Base-by-base conservation (phyloP, 2,329 filamentous ascomycete genomes). In the Onygenales sp. region DNA sequence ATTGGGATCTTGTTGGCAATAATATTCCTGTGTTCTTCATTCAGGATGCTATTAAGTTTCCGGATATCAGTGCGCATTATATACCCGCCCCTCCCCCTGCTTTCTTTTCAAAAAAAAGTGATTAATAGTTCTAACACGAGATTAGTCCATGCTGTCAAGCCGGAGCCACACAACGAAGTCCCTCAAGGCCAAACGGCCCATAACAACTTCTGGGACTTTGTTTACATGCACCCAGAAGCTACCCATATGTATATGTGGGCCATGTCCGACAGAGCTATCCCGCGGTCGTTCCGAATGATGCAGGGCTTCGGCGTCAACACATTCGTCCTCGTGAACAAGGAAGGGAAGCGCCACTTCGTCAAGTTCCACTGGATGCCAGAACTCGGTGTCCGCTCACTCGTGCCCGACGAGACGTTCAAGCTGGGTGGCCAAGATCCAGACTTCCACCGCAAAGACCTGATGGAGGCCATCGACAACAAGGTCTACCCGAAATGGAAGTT, bases 301-400 rank as follows among this genome's bases (percentile, higher is more conserved):
- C 86, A 92, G 59, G 87, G 87, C 0, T 92, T 91, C 54, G 87
- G 87, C 52, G 87, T 92, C 60, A 90, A 92, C 68, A 91, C 88
- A 0, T 92, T 77, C 61, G 86, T 80, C 0, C 75, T 90, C 2
- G 74, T 76, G 56, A 89, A 89, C 56, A 78, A 76, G 27, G 77
- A 85, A 58, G 86, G 85, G 21, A 79, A 87, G 64, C 77, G 84
- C 1, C 76, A 80, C 53, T 89, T 90, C 59, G 84, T 88, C 67
- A 92, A 92, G 69, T 91, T 90, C 65, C 81, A 85, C 65, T 90
- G 80, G 62, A 89, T 81, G 0, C 86, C 87, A 0, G 81, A 85
- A 52, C 77, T 90, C 0, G 87, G 87, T 51, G 84, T 89, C 0
- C 85, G 88, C 68, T 87, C 83, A 1, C 74, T 92, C 0, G 84